phyloP scores from a whole-genome alignment of 768 basidiomycete species.

The Suillus brevipes region DNA sequence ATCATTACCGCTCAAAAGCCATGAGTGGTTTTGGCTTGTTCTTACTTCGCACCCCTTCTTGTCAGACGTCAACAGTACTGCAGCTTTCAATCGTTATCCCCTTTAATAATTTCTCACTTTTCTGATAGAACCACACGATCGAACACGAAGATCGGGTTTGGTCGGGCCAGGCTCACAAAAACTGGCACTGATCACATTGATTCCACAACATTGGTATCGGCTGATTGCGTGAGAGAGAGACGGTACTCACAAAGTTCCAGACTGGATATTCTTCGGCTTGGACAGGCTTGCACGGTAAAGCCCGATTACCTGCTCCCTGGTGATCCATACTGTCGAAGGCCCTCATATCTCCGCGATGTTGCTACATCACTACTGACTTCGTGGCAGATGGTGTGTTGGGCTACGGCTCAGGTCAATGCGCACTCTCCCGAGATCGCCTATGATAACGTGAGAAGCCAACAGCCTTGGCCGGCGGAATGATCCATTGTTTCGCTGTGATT shows the following conservation, averaged over 20 bases:
- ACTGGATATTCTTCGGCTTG: background rate
- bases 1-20: constrained; percentile 1
- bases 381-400: background rate
- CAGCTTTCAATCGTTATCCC: background rate
- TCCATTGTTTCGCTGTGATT: too few relatives aligned
- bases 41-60: background rate
- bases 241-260: background rate
- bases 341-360: background rate
- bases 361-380: background rate
- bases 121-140: constrained; percentile 3
- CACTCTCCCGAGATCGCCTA: constrained; percentile 4
- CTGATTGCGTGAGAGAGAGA: constrained; percentile 1
- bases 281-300: background rate
- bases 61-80: background rate
- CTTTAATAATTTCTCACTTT: background rate
- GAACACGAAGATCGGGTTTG: background rate
- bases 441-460: constrained; percentile 13
- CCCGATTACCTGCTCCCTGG: background rate
- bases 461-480: background rate
- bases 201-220: background rate
- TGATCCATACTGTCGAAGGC: background rate
- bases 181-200: background rate
- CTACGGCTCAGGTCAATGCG: background rate
- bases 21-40: background rate
- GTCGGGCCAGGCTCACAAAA: background rate